These are phyloP conservation scores for Pichia sp. DNA, from an alignment of 1,139 yeast genomes.

Conservation along the genomic window DNA sequence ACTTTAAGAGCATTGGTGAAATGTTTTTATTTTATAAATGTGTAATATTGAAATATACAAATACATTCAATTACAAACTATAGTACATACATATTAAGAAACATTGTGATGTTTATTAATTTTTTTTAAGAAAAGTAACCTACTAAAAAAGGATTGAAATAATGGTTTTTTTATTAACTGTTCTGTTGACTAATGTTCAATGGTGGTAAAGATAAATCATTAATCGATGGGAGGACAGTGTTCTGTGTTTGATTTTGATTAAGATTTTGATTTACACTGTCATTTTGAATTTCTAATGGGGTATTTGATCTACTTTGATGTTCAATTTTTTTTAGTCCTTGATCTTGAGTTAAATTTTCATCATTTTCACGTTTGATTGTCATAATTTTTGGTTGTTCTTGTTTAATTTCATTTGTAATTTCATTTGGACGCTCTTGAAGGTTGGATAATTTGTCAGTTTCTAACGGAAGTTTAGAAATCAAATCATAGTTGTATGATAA, in stretches of 20 bases:
- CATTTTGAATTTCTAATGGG: not conserved
- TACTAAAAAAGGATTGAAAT: too few relatives aligned
- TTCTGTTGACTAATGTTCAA: conserved; percentile 24
- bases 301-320: not conserved
- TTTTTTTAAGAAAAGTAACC: too few relatives aligned
- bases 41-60: not conserved
- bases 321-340: not conserved
- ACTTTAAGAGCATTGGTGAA: not conserved
- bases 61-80: not conserved
- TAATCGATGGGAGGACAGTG: conserved; percentile 25
- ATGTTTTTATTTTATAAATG: not conserved
- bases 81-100: too few relatives aligned
- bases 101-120: too few relatives aligned
- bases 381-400: too few relatives aligned
- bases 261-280: not conserved
- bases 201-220: conserved; percentile 29
- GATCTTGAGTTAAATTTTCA: not conserved
- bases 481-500: conserved; percentile 3
- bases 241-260: conserved; percentile 3
- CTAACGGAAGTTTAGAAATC: too few relatives aligned
- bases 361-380: not conserved
- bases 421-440: too few relatives aligned
- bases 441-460: too few relatives aligned
- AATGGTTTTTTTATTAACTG: too few relatives aligned
- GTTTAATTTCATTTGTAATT: too few relatives aligned